Base-by-base conservation (phyloP, 257 asterid genomes). In the Henckelia pumila region DNA sequence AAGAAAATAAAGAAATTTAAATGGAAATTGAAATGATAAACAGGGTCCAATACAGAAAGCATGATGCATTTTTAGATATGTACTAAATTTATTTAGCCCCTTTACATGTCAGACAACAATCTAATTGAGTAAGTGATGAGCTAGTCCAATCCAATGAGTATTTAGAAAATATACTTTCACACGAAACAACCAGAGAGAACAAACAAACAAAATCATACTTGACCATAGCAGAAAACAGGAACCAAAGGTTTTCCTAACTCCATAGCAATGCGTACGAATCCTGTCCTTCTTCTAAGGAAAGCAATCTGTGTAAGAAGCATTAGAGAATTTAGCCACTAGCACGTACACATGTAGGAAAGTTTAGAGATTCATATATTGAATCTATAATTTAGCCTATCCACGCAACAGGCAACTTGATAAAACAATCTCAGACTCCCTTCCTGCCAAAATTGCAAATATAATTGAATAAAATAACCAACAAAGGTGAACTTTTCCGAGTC, bases 181-280 rank as follows among this genome's bases (percentile, higher is more conserved):
- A 28, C 58, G n/a, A 66, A 72, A 56, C 44, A 56, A 3, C 8
- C 21, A 59, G 72, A 25, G 23, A 37, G 23, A 63, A 65, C 69
- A 68, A 11, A 61, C 59, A 14, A 71, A 56, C 71, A 24, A 9
- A 61, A 64, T 62, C 59, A 28, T 61, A 94, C 99, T 98, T 94
- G 99, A 59, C 97, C 96, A 71, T 88, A 91, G 92, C 93, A 84
- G 83, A 94, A 94, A 82, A 91, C 96, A 49, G 99, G 99, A 72
- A 94, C 99, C 73, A 94, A 78, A 66, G 99, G 96, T 73, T 85
- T 88, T 76, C 97, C 99, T 58, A 73, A 61, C 81, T 91, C 96
- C 80, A 94, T 78, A 23, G 97, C 97, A 72, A 91, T 76, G 32
- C 95, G 90, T 8, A 91, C 91, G 78, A 94, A 94, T 66, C 99